Conservation (phyloP, 108 stramenopile genomes). For the Conticribra weissflogii region DNA sequence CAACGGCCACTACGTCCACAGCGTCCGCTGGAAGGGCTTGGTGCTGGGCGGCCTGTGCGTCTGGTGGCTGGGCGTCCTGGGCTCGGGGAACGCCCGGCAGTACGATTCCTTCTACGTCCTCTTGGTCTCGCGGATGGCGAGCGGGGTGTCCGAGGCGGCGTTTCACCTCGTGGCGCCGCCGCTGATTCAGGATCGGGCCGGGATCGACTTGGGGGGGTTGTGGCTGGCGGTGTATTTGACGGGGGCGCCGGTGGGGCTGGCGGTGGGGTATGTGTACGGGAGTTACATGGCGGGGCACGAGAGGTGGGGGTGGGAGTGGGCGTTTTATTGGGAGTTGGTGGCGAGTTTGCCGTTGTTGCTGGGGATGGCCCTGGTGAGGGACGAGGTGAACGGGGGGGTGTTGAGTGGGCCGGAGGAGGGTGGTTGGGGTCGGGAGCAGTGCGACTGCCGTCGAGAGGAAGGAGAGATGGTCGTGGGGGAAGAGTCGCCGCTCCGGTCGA, state of each 20-base stretch:
- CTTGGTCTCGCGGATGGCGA: slow-evolving; percentile 46
- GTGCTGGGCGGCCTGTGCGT: slow-evolving; percentile 32
- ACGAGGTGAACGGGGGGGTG: slow-evolving; percentile 39
- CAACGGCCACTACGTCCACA: slow-evolving; percentile 46
- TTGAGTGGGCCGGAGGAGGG: slow-evolving; percentile 39
- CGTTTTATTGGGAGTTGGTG: slow-evolving; percentile 43
- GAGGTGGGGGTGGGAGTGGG: slow-evolving; percentile 48
- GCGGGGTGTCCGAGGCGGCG: slow-evolving; percentile 46
- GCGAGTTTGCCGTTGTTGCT: slow-evolving; percentile 32
- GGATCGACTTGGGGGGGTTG: slow-evolving; percentile 22
- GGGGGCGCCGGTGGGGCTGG: slow-evolving; percentile 45
- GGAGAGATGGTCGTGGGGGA: neutral
- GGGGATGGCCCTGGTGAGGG: slow-evolving; percentile 43
- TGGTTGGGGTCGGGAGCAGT: neutral
- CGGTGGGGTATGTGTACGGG: slow-evolving; percentile 52
- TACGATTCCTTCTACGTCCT: slow-evolving; percentile 46
- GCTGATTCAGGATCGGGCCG: slow-evolving; percentile 52
- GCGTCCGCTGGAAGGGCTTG: slow-evolving; percentile 48
- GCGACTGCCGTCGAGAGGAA: neutral
- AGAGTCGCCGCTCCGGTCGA: neutral
- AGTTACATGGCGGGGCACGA: slow-evolving; percentile 35
- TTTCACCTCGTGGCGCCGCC: slow-evolving; percentile 53
- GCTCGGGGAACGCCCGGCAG: slow-evolving; percentile 27
- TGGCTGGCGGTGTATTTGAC: slow-evolving; percentile 47
- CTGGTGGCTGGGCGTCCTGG: slow-evolving; percentile 51